Evolutionary conservation across 2,329 filamentous ascomycete genomes (phyloP).

Genomic region (Eurotiales sp.): DNA sequence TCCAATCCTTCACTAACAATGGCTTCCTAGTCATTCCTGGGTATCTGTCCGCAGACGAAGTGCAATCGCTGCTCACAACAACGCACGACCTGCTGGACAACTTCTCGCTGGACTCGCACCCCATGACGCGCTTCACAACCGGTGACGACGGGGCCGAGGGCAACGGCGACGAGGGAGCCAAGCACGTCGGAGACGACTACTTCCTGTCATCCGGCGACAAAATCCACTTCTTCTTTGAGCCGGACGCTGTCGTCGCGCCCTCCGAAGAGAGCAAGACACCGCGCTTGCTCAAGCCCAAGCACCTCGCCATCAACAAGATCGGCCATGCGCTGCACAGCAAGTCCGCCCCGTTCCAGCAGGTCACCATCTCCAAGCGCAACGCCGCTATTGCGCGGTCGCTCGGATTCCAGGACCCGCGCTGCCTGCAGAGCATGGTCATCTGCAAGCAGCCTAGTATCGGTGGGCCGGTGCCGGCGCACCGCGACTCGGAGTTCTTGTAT

Average conservation of each 20-base stretch:
- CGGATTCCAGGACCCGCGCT: slow-evolving; percentile 70
- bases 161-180: slow-evolving; percentile 40
- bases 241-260: slow-evolving; percentile 67
- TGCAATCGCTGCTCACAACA: slow-evolving; percentile 67
- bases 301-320: slow-evolving; percentile 84
- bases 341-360: slow-evolving; percentile 61
- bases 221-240: slow-evolving; percentile 94
- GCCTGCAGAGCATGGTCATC: slow-evolving; percentile 94
- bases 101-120: slow-evolving; percentile 78
- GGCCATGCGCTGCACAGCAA: slow-evolving; percentile 72
- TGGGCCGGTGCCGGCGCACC: slow-evolving; percentile 83
- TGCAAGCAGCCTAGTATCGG: slow-evolving; percentile 98
- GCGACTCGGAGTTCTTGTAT: slow-evolving; percentile 90
- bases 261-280: slow-evolving; percentile 49
- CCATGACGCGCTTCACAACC: slow-evolving; percentile 90
- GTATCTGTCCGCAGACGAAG: slow-evolving; percentile 65
- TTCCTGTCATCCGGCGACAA: slow-evolving; percentile 89
- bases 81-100: slow-evolving; percentile 69
- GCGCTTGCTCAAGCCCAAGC: slow-evolving; percentile 70
- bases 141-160: slow-evolving; percentile 57
- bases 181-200: slow-evolving; percentile 89
- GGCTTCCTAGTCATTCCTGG: slow-evolving; percentile 86
- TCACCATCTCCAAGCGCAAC: slow-evolving; percentile 48
- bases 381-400: slow-evolving; percentile 65
- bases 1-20: slow-evolving; percentile 70